Conservation (phyloP, 768 basidiomycete species). For the Coprinopsis marcescibilis region DNA sequence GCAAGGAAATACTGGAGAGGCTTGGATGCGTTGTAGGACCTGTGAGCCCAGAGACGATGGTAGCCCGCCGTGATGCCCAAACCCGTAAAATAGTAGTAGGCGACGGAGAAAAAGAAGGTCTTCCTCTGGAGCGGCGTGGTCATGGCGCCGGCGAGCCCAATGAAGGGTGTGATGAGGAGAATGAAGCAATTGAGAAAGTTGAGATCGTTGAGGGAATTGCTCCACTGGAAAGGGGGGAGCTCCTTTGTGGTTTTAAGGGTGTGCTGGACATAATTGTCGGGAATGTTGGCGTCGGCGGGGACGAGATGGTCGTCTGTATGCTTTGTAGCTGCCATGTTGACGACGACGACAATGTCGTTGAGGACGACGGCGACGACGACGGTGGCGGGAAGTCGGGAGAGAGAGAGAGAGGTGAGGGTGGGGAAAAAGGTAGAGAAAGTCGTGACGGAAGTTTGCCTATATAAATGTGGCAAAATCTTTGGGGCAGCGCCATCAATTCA, state of each 20-base stretch:
- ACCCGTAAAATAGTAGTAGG: conserved; percentile 47
- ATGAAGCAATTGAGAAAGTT: conserved; percentile 75
- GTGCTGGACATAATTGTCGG: conserved; percentile 79
- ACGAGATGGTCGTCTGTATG: conserved; percentile 18
- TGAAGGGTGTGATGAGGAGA: conserved; percentile 64
- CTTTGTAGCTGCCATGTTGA: conserved; percentile 1
- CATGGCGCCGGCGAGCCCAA: conserved; percentile 68
- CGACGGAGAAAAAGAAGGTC: conserved; percentile 53
- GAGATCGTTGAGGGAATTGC: conserved; percentile 54
- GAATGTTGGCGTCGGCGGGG: conserved; percentile 55
- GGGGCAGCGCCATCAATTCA: background rate
- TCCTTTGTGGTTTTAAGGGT: conserved; percentile 64
- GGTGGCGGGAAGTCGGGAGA: background rate
- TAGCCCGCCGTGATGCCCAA: conserved; percentile 93
- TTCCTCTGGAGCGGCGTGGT: conserved; percentile 63
- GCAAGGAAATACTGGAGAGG: conserved; percentile 85
- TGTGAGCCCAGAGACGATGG: conserved; percentile 96
- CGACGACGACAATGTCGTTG: background rate
- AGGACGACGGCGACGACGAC: background rate
- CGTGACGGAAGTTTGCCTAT: background rate
- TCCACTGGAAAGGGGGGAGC: conserved; percentile 61
- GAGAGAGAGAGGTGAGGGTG: background rate
- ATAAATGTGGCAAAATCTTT: background rate
- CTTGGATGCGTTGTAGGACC: conserved; percentile 86
- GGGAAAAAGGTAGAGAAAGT: background rate